Base-by-base conservation (phyloP, 805 yeast genomes). In the Candida ascalaphidarum region DNA sequence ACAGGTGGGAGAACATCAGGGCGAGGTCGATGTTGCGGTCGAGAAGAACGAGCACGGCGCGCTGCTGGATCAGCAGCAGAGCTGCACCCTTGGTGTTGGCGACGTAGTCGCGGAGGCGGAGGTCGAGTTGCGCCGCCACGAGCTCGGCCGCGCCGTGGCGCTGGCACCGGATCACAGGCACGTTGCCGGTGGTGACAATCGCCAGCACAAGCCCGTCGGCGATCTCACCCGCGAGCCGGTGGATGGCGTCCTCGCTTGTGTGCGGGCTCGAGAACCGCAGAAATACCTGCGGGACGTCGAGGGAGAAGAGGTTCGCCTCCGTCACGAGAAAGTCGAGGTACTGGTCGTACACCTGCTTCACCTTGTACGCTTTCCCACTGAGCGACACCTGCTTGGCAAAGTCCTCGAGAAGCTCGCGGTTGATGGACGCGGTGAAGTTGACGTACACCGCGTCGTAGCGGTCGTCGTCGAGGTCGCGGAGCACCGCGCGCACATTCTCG, bases 121-220 rank as follows among this genome's bases (percentile, higher is more conserved):
- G 71, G 46, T 94, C 96, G 35, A 92, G 66, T 44, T 80, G 82
- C 41, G 80, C 81, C 2, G 96, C 94, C 21, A 92, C 81, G 48
- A 88, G 70, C 50, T 92, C 97, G 2, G 97, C 96, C 0, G 99
- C 94, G 1, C 96, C 96, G 27, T 94, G 94, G 23, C 79, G 66
- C 25, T 92, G 88, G 29, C 95, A 80, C 44, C 99, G 72, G 36
- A 92, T 84, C 28, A 92, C 76, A 1, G 99, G 99, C 18, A 92
- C 73, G 7, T 77, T 68, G 10, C 80, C 83, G 48, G 76, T 62
- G 8, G 95, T 84, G 40, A 86, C 69, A 7, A 92, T 68, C 9
- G 82, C 65, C 26, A 89, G 79, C 48, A 84, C 81, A 26, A 92
- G 55, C 0, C 96, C 96, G 39, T 66, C 71, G 12, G 95, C 84